phyloP scores from a whole-genome alignment of 2,329 filamentous ascomycete species.

The Scolecobasidium constrictum region DNA sequence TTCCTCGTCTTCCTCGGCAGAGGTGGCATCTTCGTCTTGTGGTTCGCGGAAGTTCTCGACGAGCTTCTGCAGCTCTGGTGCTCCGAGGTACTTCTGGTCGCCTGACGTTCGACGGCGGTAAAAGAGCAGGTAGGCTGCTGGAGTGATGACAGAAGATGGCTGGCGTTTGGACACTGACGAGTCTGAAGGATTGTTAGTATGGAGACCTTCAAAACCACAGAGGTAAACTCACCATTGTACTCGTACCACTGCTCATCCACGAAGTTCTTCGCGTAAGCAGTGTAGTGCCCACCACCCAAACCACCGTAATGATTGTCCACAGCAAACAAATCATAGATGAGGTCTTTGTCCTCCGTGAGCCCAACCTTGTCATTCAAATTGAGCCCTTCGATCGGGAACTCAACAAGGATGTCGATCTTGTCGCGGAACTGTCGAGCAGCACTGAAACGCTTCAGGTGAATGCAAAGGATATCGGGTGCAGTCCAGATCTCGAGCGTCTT shows the following conservation, averaged over 20 bases:
- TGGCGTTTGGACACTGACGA: slow-evolving; percentile 57
- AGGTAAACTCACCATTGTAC: slow-evolving; percentile 67
- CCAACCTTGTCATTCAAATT: slow-evolving; percentile 74
- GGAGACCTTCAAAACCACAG: neutral
- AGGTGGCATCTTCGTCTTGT: slow-evolving; percentile 24
- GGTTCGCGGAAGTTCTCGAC: slow-evolving; percentile 51
- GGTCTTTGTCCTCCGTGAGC: slow-evolving; percentile 66
- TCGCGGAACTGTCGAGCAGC: slow-evolving; percentile 71
- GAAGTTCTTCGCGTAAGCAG: slow-evolving; percentile 88
- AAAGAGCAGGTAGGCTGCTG: slow-evolving; percentile 84
- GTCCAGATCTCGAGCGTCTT: slow-evolving; percentile 99
- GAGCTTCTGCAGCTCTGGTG: slow-evolving; percentile 61
- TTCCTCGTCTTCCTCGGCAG: slow-evolving; percentile 18
- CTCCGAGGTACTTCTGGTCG: slow-evolving; percentile 57
- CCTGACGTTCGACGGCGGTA: slow-evolving; percentile 71
- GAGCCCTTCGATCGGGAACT: slow-evolving; percentile 81
- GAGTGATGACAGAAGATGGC: slow-evolving; percentile 53
- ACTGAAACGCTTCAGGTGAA: slow-evolving; percentile 93
- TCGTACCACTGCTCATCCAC: slow-evolving; percentile 85
- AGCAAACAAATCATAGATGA: slow-evolving; percentile 86
- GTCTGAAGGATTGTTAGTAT: slow-evolving; percentile 48
- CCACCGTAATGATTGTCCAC: slow-evolving; percentile 95
- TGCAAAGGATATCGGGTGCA: slow-evolving; percentile 84
- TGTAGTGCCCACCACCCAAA: slow-evolving; percentile 91
- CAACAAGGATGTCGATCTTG: slow-evolving; percentile 83